These are phyloP conservation scores for Spinellus fusiger DNA, from an alignment of 192 early-diverging fungal genomes.

Conservation along the genomic window DNA sequence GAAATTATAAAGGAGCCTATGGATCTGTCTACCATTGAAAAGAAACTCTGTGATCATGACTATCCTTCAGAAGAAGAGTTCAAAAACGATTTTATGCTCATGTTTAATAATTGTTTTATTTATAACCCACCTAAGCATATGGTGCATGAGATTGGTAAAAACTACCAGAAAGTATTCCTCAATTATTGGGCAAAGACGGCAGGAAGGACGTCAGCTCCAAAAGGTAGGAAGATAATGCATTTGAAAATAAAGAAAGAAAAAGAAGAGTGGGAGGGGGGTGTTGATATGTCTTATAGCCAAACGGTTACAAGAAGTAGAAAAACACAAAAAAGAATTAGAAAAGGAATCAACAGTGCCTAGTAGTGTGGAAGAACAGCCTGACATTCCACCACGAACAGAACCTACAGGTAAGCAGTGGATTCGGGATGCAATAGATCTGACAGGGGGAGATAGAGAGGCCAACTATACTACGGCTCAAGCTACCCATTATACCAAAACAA, in stretches of 20 bases:
- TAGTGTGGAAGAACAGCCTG: no score
- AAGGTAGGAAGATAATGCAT: not conserved
- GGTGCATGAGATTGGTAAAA: slow-evolving; percentile 58
- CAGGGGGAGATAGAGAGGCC: not conserved
- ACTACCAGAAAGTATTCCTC: slow-evolving; percentile 63
- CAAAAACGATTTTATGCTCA: slow-evolving; percentile 58
- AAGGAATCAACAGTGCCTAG: not conserved
- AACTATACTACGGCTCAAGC: slow-evolving; percentile 5
- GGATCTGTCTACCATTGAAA: slow-evolving; percentile 66
- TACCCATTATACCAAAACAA: not conserved
- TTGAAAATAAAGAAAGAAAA: not conserved
- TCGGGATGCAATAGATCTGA: no score
- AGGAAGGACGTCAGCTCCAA: not conserved
- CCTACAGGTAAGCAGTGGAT: no score
- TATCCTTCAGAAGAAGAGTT: slow-evolving; percentile 59
- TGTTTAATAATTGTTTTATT: slow-evolving; percentile 70
- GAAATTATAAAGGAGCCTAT: slow-evolving; percentile 71
- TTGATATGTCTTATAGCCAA: not conserved
- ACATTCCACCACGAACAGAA: no score
- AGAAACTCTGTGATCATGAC: slow-evolving; percentile 52
- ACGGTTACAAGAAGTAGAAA: not conserved
- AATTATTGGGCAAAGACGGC: slow-evolving; percentile 51
- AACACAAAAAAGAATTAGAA: slow-evolving; percentile 1
- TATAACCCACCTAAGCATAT: slow-evolving; percentile 58
- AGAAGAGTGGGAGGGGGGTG: not conserved